Evolutionary conservation across 805 yeast genomes (phyloP).

Genomic region (Hermanozyma aechmeae): DNA sequence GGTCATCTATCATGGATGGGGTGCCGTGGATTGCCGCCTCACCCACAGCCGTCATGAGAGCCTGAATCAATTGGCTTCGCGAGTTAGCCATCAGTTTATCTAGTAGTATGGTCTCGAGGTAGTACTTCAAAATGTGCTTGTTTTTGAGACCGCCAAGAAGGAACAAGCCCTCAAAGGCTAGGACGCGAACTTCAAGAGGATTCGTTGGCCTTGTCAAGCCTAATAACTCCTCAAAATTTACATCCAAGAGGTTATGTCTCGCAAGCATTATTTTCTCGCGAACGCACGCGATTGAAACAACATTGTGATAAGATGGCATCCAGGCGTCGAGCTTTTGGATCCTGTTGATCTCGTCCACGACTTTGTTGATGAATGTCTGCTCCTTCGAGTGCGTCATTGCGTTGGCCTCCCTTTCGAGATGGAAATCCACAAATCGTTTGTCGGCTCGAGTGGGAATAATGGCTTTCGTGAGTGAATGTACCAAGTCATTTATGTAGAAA

Average conservation of each 20-base stretch:
- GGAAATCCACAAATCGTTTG: constrained; percentile 4
- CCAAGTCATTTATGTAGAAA: constrained; percentile 50
- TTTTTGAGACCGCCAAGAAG: constrained; percentile 72
- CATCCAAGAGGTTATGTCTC: constrained; percentile 39
- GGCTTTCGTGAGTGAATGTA: constrained; percentile 40
- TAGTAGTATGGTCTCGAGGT: constrained; percentile 46
- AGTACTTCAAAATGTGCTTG: constrained; percentile 47
- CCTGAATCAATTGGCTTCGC: constrained; percentile 37
- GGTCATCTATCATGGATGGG: constrained; percentile 51
- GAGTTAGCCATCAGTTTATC: constrained; percentile 42
- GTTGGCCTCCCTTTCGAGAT: constrained; percentile 3
- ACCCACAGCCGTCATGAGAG: constrained; percentile 47
- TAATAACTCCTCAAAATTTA: constrained; percentile 48
- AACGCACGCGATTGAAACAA: constrained; percentile 48
- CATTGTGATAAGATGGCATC: constrained; percentile 64
- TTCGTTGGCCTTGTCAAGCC: constrained; percentile 40
- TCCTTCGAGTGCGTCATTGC: constrained; percentile 1
- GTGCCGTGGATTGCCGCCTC: constrained; percentile 58
- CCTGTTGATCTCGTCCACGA: constrained; percentile 59
- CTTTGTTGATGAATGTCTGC: constrained; percentile 15
- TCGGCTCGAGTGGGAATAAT: constrained; percentile 12
- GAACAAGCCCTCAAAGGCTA: constrained; percentile 64
- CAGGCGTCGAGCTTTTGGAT: constrained; percentile 74
- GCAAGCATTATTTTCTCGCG: constrained; percentile 53
- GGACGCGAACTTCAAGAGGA: constrained; percentile 45